phyloP scores from a whole-genome alignment of 345 rosid species.

The Fremontodendron californicum region DNA sequence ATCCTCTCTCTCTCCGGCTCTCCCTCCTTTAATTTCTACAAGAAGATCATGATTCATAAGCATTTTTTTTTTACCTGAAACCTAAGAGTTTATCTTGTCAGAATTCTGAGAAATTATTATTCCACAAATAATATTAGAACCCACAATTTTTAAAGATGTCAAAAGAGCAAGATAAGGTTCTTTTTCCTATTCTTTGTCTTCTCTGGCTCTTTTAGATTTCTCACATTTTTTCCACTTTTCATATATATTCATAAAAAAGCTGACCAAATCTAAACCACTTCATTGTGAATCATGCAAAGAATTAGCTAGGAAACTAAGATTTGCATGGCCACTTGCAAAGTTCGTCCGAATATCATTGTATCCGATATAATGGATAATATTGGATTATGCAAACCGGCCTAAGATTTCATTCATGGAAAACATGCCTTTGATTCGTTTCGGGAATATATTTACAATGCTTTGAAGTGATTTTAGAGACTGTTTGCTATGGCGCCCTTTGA shows the following conservation, averaged over 20 bases:
- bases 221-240: neutral
- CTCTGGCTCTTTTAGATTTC: neutral
- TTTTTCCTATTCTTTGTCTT: neutral
- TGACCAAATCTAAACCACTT: slow-evolving; percentile 5
- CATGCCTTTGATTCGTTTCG: neutral
- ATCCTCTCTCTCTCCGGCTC: neutral
- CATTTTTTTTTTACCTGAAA: neutral
- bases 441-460: neutral
- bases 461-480: neutral
- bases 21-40: neutral
- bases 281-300: neutral
- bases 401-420: slow-evolving; percentile 6
- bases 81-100: neutral
- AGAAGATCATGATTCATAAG: neutral
- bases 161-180: neutral
- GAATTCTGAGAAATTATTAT: neutral
- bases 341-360: neutral
- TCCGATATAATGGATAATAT: neutral
- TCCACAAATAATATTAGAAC: neutral
- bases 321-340: slow-evolving; percentile 5
- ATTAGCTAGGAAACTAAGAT: neutral
- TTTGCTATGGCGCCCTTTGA: neutral
- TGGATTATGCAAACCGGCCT: slow-evolving; percentile 10
- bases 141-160: neutral
- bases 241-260: neutral